These are phyloP conservation scores for Trametopsis cervina DNA, from an alignment of 768 basidiomycete genomes.

Conservation along the genomic window DNA sequence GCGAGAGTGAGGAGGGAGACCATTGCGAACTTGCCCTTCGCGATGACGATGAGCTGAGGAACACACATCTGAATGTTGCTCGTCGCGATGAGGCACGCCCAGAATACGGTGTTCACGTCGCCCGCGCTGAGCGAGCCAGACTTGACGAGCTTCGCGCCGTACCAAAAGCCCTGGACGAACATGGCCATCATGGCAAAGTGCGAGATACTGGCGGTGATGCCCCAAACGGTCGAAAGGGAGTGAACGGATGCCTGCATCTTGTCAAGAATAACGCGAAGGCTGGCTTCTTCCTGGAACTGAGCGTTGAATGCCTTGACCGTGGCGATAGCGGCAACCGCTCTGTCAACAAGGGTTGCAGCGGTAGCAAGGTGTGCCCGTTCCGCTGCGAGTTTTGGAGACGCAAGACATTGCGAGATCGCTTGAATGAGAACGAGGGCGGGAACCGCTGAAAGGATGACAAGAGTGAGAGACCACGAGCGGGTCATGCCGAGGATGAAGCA, in stretches of 20 bases:
- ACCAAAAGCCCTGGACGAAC: conserved; percentile 98
- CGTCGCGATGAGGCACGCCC: conserved; percentile 91
- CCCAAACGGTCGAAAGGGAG: conserved; percentile 69
- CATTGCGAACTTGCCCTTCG: conserved; percentile 82
- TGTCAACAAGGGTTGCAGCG: conserved; percentile 77
- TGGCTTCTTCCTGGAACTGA: conserved; percentile 43
- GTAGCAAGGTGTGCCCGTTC: conserved; percentile 63
- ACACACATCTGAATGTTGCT: conserved; percentile 84
- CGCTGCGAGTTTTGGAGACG: conserved; percentile 54
- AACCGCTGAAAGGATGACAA: conserved; percentile 88
- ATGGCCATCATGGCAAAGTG: conserved; percentile 86
- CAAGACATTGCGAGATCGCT: conserved; percentile 61
- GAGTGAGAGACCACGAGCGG: conserved; percentile 76
- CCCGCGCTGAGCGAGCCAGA: conserved; percentile 62
- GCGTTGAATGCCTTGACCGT: conserved; percentile 96
- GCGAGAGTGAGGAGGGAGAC: conserved; percentile 58
- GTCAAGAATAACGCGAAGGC: conserved; percentile 38
- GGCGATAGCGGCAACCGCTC: conserved; percentile 66
- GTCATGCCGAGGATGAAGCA: conserved; percentile 78
- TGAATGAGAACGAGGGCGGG: conserved; percentile 78
- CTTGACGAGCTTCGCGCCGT: conserved; percentile 83
- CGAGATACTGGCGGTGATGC: conserved; percentile 52
- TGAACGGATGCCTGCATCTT: conserved; percentile 40
- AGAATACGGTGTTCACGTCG: conserved; percentile 94
- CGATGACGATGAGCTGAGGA: conserved; percentile 69